These are phyloP conservation scores for Cordyceps pruinosa DNA, from an alignment of 2,329 filamentous ascomycete genomes.

Conservation along the genomic window DNA sequence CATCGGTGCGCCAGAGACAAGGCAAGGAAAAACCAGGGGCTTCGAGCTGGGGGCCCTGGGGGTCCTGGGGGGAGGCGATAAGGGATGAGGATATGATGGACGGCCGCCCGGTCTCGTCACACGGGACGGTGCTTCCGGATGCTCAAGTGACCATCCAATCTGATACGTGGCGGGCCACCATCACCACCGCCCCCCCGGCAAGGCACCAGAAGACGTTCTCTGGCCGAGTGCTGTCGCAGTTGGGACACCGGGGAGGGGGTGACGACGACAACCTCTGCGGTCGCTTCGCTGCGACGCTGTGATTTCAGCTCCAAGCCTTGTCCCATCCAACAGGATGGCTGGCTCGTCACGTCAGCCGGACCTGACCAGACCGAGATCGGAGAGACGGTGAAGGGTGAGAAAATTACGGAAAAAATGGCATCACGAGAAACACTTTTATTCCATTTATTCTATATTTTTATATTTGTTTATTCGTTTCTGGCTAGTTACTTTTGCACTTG, in stretches of 20 bases:
- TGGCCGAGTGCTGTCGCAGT: neutral
- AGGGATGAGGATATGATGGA: neutral
- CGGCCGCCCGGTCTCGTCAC: neutral
- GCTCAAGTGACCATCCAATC: neutral
- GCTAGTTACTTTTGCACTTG: too few species aligned
- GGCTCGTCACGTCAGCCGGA: neutral
- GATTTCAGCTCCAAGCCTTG: slow-evolving; percentile 8
- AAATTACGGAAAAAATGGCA: too few species aligned
- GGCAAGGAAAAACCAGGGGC: too few species aligned
- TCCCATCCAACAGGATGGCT: neutral
- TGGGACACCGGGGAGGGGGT: neutral
- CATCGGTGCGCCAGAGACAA: neutral
- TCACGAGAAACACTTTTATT: neutral
- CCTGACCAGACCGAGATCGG: neutral
- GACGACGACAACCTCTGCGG: neutral
- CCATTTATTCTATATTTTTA: neutral
- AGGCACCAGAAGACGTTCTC: neutral
- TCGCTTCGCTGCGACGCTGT: neutral
- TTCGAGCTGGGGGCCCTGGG: too few species aligned
- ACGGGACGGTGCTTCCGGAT: neutral
- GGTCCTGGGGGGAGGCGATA: neutral
- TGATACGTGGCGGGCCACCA: neutral
- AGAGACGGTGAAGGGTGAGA: neutral
- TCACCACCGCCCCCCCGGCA: neutral
- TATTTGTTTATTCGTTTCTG: neutral